Evolutionary conservation across 2,329 filamentous ascomycete species (phyloP), one percentile per base, ranked within the genome.

Genomic region (Beauveria rudraprayagi): DNA sequence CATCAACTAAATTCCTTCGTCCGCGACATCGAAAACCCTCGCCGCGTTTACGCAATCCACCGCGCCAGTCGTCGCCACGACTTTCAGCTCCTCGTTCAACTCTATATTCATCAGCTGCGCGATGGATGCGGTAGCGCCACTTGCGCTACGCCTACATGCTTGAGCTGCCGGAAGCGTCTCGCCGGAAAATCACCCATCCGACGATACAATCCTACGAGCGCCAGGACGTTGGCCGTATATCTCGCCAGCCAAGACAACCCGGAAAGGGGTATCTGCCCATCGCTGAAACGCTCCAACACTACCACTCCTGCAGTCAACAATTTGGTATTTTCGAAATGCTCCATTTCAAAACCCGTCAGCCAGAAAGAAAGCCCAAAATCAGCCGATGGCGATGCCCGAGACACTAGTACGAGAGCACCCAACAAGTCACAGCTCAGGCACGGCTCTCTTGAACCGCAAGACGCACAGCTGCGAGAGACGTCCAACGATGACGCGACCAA

Each of bases 241-340:
- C 80, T 96, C 56, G 90, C 91, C 10, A 90, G 88, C 68, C 86
- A 91, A 69, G 89, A 92, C 67, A 85, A 94, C 65, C 85, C 91
- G 0, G 86, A 90, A 64, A 79, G 76, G 62, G 84, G 83, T 3
- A 76, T 96, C 0, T 96, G 91, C 55, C 80, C 80, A 1, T 71
- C 76, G 24, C 71, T 84, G 17, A 73, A 73, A 51, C 70, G 73
- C 5, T 72, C 77, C 1, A 76, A 75, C 55, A 72, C 74, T 17
- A 72, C 77, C 0, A 76, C 80, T 5, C 76, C 79, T 28, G 76
- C 79, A 9, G 65, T 80, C 34, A 76, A 75, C 61, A 78, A 78
- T 17, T 73, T 85, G 16, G 69, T 78, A 41, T 80, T 85, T 66
- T 63, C 57, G 10, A 67, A 60, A 53, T 53, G 57, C 40, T 24